A percentile compares a stretch with the other conserved stretches of the same genome.
Evolutionary conservation across 306 rosid genomes (phyloP).

Genomic region (Urtica urens): DNA sequence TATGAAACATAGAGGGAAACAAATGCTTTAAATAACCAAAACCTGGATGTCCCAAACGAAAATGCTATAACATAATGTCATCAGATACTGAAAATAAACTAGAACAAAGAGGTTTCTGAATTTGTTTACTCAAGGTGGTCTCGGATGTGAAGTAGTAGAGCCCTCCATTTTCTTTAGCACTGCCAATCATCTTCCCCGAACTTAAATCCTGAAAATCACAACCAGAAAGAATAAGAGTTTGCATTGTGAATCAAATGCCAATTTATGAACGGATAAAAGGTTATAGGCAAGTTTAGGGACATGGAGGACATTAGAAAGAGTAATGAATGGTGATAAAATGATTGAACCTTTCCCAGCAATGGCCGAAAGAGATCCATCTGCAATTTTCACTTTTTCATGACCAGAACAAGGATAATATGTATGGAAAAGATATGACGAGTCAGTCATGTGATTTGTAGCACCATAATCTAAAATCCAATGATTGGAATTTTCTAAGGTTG

Average conservation of each 20-base stretch:
- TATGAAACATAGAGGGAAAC: not conserved
- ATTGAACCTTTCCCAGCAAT: not conserved
- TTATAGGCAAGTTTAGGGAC: not conserved
- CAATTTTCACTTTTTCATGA: not conserved
- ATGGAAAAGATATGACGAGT: not conserved
- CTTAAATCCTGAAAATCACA: not conserved
- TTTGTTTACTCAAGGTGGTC: not conserved
- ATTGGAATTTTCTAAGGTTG: not conserved
- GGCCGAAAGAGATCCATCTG: not conserved
- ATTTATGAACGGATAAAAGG: not conserved
- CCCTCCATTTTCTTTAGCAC: not conserved
- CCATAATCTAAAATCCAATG: not conserved
- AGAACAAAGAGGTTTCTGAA: not conserved
- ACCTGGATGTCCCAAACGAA: not conserved
- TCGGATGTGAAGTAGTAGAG: not conserved
- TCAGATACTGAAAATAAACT: not conserved
- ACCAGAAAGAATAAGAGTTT: not conserved
- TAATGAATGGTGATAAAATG: not conserved
- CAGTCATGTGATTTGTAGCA: not conserved
- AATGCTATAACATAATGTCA: not conserved
- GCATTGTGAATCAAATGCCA: not conserved
- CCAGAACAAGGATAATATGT: not conserved
- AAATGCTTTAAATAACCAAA: not conserved
- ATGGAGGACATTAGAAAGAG: not conserved
- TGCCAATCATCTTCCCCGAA: slow-evolving; percentile 1